Evolutionary conservation across 1,284 basidiomycete genomes (phyloP), one percentile per base, ranked within the genome.

Genomic region (Ustilago bromivora): DNA sequence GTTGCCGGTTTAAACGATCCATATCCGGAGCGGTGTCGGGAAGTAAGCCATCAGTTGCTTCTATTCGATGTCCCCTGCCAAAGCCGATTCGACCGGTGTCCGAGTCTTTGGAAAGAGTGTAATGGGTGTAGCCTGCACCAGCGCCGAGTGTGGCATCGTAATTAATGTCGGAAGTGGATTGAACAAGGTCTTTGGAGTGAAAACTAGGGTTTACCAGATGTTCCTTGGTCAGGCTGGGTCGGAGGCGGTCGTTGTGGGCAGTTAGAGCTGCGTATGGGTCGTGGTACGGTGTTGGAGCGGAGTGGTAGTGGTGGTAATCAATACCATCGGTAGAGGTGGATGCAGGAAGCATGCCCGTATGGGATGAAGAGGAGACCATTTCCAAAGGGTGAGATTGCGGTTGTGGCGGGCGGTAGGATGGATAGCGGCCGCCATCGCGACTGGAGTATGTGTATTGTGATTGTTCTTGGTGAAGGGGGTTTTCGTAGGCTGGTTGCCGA

Each of bases 1-100:
- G 83, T 32, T 74, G 73, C 2, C 68, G 43, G 34, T 71, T 84
- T 35, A 84, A 52, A 9, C 71, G 61, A 0, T 71, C 75, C 61
- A 67, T 36, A 11, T 76, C 78, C 59, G 71, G 53, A 41, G 69
- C 43, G 61, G 69, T 23, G 35, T 78, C 70, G 57, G 79, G 62
- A 58, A 67, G 52, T 66, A 82, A 36, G 23, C 80, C 61, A 38
- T 73, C 66, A 57, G 79, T 62, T 12, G 71, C 61, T 38, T 67
- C 49, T 57, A 75, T 60, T 28, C 57, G 59, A 38, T 68, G 66
- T 2, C 63, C 63, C 2, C 73, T n/a, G 6, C 71, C 71, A 32
- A 57, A 57, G 2, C 71, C 71, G 10, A 64, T 8, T 0, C 66
- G 68, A 32, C 62, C 62, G 13, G 58, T 58, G 4, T 62, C 60